Evolutionary conservation across 2,329 filamentous ascomycete species (phyloP).

Genomic region (Fusarium euwallaceae): DNA sequence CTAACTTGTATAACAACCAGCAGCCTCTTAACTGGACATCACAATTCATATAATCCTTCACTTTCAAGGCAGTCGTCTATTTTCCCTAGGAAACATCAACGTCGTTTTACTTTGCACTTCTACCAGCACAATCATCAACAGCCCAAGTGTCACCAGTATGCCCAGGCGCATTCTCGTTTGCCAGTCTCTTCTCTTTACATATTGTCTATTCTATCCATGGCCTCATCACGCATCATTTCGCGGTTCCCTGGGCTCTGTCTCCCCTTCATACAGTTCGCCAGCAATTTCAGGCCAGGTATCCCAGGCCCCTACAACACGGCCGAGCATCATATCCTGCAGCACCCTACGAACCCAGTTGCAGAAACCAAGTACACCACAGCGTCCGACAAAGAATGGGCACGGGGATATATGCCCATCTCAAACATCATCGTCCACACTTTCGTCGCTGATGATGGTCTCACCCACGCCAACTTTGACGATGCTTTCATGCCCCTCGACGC

Average conservation of each 20-base stretch:
- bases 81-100: background rate
- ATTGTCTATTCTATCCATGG: background rate
- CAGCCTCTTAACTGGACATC: background rate
- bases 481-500: background rate
- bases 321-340: background rate
- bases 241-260: background rate
- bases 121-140: background rate
- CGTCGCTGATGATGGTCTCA: background rate
- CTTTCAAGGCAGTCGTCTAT: no score
- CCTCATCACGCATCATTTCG: background rate
- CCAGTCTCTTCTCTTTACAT: background rate
- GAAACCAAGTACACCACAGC: background rate
- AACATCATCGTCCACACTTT: background rate
- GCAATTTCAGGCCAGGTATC: background rate
- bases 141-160: background rate
- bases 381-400: slow-evolving; percentile 1
- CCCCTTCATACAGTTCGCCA: background rate
- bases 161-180: background rate
- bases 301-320: background rate
- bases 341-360: background rate
- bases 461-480: background rate
- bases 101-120: background rate
- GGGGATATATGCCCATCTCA: background rate
- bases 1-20: background rate
- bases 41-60: background rate